Percentiles rank a stretch among this genome's conserved stretches.
Conservation (phyloP, 225 moss, liverwort and hornwort genomes). For the Marchantia polymorpha region DNA sequence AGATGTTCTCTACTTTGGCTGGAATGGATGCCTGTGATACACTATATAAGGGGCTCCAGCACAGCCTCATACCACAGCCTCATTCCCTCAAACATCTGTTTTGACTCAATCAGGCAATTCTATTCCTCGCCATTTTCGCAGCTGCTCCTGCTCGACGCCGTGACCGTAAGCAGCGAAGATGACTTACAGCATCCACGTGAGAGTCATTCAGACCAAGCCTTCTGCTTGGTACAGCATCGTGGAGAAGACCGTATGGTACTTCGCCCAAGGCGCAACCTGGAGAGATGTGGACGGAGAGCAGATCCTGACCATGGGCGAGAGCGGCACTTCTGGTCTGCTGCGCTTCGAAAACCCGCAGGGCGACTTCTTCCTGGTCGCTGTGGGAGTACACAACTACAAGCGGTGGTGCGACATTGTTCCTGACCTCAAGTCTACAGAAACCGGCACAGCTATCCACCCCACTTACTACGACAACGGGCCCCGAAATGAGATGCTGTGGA, state of each 20-base stretch:
- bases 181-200: slow-evolving; percentile 24
- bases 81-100: too few relatives aligned
- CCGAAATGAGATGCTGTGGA: background rate
- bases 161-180: background rate
- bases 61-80: too few relatives aligned
- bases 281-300: slow-evolving; percentile 20
- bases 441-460: slow-evolving; percentile 12
- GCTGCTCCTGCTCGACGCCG: too few relatives aligned
- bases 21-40: too few relatives aligned
- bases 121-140: too few relatives aligned
- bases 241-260: slow-evolving; percentile 16
- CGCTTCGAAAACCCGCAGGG: slow-evolving; percentile 15
- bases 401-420: slow-evolving; percentile 23
- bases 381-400: slow-evolving; percentile 30
- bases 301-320: slow-evolving; percentile 18
- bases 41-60: too few relatives aligned
- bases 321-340: slow-evolving; percentile 29
- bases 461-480: slow-evolving; percentile 8
- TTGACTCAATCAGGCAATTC: too few relatives aligned
- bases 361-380: slow-evolving; percentile 17
- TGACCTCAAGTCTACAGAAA: background rate
- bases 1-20: too few relatives aligned
- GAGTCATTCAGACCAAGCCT: slow-evolving; percentile 18
- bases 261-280: slow-evolving; percentile 14
- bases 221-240: slow-evolving; percentile 5